phyloP scores from a whole-genome alignment of 1,284 basidiomycete genomes.

The Meira nashicola region DNA sequence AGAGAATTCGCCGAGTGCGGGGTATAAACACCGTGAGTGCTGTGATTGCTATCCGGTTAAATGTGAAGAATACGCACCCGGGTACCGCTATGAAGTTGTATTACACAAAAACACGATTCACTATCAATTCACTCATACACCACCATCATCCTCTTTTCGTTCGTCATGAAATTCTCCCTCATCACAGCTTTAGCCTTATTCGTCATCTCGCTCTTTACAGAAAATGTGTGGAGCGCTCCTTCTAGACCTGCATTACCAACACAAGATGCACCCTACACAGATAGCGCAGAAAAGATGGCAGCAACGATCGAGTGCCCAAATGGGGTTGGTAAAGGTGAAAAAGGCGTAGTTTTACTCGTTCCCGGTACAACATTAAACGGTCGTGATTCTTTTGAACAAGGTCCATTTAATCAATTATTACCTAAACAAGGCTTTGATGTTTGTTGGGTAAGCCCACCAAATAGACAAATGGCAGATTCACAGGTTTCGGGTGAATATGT shows the following conservation, averaged over 20 bases:
- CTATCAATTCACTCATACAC: too few species aligned
- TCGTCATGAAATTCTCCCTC: too few species aligned
- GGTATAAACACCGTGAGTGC: too few species aligned
- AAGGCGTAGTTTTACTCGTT: conserved; percentile 47
- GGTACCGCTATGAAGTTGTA: too few species aligned
- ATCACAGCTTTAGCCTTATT: too few species aligned
- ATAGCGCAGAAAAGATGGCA: background rate
- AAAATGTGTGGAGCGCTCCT: too few species aligned
- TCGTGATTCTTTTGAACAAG: conserved; percentile 26
- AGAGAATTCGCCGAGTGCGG: too few species aligned
- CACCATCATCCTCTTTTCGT: too few species aligned
- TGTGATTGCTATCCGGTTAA: too few species aligned
- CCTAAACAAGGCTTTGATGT: conserved; percentile 46
- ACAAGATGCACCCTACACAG: conserved; percentile 12
- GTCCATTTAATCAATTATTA: conserved; percentile 7
- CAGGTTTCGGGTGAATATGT: conserved; percentile 51
- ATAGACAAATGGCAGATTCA: conserved; percentile 35
- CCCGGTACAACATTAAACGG: conserved; percentile 47
- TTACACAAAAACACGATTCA: too few species aligned
- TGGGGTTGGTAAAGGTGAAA: conserved; percentile 8
- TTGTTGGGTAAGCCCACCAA: conserved; percentile 48
- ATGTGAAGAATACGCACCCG: too few species aligned
- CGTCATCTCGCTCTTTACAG: too few species aligned
- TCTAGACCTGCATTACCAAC: conserved; percentile 12
- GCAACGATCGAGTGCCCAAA: conserved; percentile 12